Conservation (phyloP, 2,329 filamentous ascomycete genomes). For the Scytalidium sp. region DNA sequence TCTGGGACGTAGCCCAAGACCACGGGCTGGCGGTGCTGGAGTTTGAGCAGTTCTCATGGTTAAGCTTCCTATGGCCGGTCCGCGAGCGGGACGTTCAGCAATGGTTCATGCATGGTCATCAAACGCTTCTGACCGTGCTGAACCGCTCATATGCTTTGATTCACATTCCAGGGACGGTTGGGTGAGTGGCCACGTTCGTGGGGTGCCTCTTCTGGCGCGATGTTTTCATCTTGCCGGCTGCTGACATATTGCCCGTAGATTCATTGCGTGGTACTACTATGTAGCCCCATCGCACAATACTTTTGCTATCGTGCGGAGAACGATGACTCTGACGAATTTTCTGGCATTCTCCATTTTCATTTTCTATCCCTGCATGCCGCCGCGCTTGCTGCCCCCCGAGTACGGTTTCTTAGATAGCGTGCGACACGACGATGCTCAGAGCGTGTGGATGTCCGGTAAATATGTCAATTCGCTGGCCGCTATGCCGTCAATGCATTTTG, state of each 20-base stretch:
- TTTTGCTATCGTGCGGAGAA: constrained; percentile 43
- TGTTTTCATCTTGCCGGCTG: neutral
- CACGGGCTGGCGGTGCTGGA: constrained; percentile 54
- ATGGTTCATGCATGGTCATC: constrained; percentile 54
- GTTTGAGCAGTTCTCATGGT: constrained; percentile 47
- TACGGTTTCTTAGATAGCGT: constrained; percentile 49
- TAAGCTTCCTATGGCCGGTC: constrained; percentile 51
- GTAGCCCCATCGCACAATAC: constrained; percentile 46
- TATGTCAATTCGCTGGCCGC: constrained; percentile 49
- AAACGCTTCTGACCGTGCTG: constrained; percentile 49
- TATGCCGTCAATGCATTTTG: constrained; percentile 53
- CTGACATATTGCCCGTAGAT: constrained; percentile 35
- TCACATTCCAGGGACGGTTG: constrained; percentile 58
- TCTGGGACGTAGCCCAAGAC: constrained; percentile 53
- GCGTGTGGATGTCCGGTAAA: constrained; percentile 47
- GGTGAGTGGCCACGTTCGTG: constrained; percentile 40
- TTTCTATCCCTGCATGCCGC: constrained; percentile 51
- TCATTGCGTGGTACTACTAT: constrained; percentile 63
- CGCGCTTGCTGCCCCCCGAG: constrained; percentile 45
- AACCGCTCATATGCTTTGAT: constrained; percentile 59
- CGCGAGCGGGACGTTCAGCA: constrained; percentile 50
- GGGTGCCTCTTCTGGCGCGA: too few species aligned
- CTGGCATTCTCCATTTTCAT: constrained; percentile 49
- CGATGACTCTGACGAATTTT: constrained; percentile 52
- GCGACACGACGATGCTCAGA: constrained; percentile 44